Percentiles rank a stretch among this genome's conserved stretches.
phyloP scores from a whole-genome alignment of 129 eudicot species.

The Rutidosis leptorrhynchoides region DNA sequence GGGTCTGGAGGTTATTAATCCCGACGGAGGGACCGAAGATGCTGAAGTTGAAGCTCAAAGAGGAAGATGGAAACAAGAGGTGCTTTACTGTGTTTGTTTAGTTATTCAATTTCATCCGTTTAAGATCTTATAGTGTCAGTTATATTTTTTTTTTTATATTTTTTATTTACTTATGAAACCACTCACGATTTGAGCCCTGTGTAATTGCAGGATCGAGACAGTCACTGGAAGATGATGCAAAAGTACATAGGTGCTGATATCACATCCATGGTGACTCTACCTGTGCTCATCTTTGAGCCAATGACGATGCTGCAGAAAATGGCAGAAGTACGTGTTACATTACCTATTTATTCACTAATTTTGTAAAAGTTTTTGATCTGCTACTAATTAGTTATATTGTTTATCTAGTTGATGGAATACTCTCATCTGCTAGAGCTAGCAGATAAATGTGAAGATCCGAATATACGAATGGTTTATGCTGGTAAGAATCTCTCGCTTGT shows the following conservation, averaged over 20 bases:
- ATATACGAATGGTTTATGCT: slow-evolving; percentile 91
- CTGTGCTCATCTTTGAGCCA: slow-evolving; percentile 94
- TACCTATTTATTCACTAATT: slow-evolving; percentile 9
- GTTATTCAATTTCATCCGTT: neutral
- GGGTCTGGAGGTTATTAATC: slow-evolving; percentile 81
- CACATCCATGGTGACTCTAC: slow-evolving; percentile 94
- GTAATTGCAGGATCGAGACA: slow-evolving; percentile 72
- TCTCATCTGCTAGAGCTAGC: slow-evolving; percentile 72
- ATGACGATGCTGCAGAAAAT: slow-evolving; percentile 96
- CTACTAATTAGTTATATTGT: slow-evolving; percentile 3
- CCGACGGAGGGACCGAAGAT: slow-evolving; percentile 86
- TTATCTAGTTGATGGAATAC: slow-evolving; percentile 84
- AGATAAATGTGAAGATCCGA: slow-evolving; percentile 89
- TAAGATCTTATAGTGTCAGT: neutral
- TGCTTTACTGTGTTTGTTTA: slow-evolving; percentile 12
- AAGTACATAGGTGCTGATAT: slow-evolving; percentile 86
- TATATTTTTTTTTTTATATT: neutral
- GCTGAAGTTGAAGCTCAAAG: slow-evolving; percentile 82
- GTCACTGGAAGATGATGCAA: slow-evolving; percentile 98
- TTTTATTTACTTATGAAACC: neutral
- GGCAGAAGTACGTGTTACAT: slow-evolving; percentile 76
- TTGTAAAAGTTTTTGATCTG: neutral
- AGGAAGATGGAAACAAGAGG: slow-evolving; percentile 93
- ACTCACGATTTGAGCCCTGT: slow-evolving; percentile 1
- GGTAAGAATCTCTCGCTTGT: slow-evolving; percentile 34